These are phyloP conservation scores for Suhomyces bribrorum DNA, from an alignment of 1,139 yeast genomes.

Conservation along the genomic window DNA sequence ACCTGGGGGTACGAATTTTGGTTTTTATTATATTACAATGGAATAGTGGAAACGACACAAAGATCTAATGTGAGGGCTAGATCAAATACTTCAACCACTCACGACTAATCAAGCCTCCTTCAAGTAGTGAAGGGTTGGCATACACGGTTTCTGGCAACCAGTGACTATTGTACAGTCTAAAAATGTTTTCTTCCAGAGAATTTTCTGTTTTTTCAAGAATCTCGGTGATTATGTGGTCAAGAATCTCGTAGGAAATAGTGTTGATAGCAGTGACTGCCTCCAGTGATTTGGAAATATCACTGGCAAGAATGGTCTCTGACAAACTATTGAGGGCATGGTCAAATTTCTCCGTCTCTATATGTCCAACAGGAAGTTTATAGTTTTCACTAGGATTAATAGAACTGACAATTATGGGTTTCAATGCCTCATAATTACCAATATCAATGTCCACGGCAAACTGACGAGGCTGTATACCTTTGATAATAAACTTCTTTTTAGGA, in stretches of 20 bases:
- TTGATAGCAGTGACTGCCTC: slow-evolving; percentile 27
- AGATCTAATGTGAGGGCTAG: slow-evolving; percentile 14
- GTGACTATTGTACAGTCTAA: slow-evolving; percentile 39
- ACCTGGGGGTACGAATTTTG: background rate
- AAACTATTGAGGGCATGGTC: slow-evolving; percentile 28
- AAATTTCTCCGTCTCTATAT: slow-evolving; percentile 38
- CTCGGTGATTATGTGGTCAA: slow-evolving; percentile 35
- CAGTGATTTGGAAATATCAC: slow-evolving; percentile 22
- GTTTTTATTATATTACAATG: background rate
- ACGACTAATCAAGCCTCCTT: slow-evolving; percentile 34
- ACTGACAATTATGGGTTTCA: slow-evolving; percentile 23
- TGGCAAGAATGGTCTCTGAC: slow-evolving; percentile 27
- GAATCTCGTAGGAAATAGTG: slow-evolving; percentile 31
- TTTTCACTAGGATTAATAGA: slow-evolving; percentile 17
- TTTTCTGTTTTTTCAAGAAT: slow-evolving; percentile 30
- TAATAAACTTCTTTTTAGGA: slow-evolving; percentile 72
- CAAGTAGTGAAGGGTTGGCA: slow-evolving; percentile 45
- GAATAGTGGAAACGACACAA: background rate
- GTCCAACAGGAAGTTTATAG: slow-evolving; percentile 37
- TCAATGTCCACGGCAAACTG: slow-evolving; percentile 48
- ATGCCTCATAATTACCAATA: slow-evolving; percentile 48
- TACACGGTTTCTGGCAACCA: slow-evolving; percentile 48
- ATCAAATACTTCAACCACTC: slow-evolving; percentile 45
- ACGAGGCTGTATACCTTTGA: slow-evolving; percentile 73
- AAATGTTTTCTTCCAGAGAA: slow-evolving; percentile 29